These are phyloP conservation scores for Microsporum audouinii DNA, from an alignment of 2,329 filamentous ascomycete genomes.

Conservation along the genomic window DNA sequence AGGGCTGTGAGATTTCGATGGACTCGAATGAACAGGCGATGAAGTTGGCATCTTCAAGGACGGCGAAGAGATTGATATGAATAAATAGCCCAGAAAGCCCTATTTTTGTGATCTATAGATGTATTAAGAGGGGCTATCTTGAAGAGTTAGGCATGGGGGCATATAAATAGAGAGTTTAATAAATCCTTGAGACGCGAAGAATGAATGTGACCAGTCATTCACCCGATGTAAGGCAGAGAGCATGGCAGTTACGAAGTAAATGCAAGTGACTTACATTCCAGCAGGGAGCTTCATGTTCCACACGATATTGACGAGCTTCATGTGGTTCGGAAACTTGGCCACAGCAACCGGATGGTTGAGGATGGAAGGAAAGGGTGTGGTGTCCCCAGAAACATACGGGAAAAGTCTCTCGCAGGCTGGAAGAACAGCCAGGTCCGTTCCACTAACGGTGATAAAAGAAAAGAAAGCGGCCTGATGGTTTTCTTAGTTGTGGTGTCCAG, in stretches of 20 bases:
- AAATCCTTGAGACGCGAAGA: background rate
- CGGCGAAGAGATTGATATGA: background rate
- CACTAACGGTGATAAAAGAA: background rate
- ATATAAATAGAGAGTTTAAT: background rate
- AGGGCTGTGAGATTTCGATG: background rate
- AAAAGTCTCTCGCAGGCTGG: background rate
- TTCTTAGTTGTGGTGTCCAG: background rate
- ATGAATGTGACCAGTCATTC: background rate
- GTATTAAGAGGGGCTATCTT: background rate
- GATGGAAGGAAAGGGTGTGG: background rate
- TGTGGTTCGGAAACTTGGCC: background rate
- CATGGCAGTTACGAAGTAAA: background rate
- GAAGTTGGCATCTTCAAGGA: background rate
- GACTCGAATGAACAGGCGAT: background rate
- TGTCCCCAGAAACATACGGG: background rate
- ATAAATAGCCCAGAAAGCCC: background rate
- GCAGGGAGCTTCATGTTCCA: constrained; percentile 1
- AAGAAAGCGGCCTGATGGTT: background rate
- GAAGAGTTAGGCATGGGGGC: background rate
- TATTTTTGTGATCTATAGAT: background rate
- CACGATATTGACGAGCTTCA: background rate
- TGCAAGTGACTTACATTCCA: background rate
- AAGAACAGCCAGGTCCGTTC: background rate
- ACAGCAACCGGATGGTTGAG: background rate
- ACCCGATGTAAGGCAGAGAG: background rate